Evolutionary conservation across 371 early-diverging fungal species (phyloP).

Genomic region (Mortierella sp.): DNA sequence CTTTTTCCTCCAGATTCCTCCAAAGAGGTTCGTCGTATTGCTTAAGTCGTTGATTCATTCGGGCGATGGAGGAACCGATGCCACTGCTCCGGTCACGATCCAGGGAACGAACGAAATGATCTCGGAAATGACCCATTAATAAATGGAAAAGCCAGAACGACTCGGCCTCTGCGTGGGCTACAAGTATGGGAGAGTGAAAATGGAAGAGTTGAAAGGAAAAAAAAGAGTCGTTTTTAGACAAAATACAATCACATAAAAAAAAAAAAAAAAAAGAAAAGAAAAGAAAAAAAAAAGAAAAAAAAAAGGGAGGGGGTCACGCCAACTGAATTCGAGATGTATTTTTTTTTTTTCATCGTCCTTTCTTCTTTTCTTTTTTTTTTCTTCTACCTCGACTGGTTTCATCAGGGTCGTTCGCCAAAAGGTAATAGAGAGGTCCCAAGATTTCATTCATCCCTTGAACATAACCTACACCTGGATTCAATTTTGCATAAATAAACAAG

Average conservation of each 20-base stretch:
- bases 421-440: constrained; percentile 86
- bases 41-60: constrained; percentile 67
- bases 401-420: constrained; percentile 74
- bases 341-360: background rate
- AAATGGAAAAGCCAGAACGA: constrained; percentile 83
- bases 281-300: background rate
- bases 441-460: constrained; percentile 94
- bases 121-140: constrained; percentile 78
- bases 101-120: constrained; percentile 81
- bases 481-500: constrained; percentile 83
- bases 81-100: constrained; percentile 72
- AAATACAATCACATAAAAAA: background rate
- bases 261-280: too few relatives aligned
- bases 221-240: background rate
- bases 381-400: constrained; percentile 51
- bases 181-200: too few relatives aligned
- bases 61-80: constrained; percentile 68
- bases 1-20: constrained; percentile 70
- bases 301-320: background rate
- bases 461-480: constrained; percentile 90
- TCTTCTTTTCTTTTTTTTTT: background rate
- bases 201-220: too few relatives aligned
- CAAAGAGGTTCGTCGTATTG: constrained; percentile 72
- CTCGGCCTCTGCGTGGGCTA: constrained; percentile 88
- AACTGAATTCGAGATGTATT: too few relatives aligned